Conservation (phyloP, 495 filamentous ascomycete species). For the Lineolata rhizophorae region DNA sequence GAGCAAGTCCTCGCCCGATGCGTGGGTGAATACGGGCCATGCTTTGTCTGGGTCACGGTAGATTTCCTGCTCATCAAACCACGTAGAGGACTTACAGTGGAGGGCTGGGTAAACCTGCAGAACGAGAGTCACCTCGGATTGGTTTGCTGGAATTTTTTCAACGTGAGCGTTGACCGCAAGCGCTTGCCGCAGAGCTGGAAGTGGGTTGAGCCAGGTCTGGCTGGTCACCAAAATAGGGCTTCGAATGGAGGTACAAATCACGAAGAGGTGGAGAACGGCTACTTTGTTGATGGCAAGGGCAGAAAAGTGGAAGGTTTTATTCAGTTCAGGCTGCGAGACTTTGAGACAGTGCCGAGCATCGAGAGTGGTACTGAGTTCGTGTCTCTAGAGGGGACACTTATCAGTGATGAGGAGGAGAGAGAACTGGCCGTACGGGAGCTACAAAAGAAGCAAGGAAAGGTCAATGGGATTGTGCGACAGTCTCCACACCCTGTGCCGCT, state of each 20-base stretch:
- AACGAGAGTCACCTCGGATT: slow-evolving; percentile 51
- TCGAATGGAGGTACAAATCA: slow-evolving; percentile 9
- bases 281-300: slow-evolving; percentile 40
- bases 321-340: slow-evolving; percentile 37
- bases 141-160: slow-evolving; percentile 54
- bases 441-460: no score
- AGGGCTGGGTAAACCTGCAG: slow-evolving; percentile 49
- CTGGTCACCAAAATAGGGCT: not conserved
- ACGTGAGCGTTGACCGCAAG: slow-evolving; percentile 42
- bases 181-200: slow-evolving; percentile 45
- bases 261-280: slow-evolving; percentile 22
- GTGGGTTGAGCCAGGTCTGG: slow-evolving; percentile 20
- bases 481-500: no score
- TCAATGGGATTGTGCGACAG: no score
- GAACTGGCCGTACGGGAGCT: no score
- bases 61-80: slow-evolving; percentile 53
- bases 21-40: slow-evolving; percentile 44
- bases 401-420: no score
- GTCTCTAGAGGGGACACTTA: slow-evolving; percentile 51
- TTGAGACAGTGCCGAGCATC: slow-evolving; percentile 30
- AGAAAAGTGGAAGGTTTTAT: slow-evolving; percentile 37
- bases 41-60: slow-evolving; percentile 49
- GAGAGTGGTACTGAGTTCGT: slow-evolving; percentile 38
- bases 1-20: slow-evolving; percentile 28
- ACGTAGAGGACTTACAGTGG: slow-evolving; percentile 29